Evolutionary conservation across 2,329 filamentous ascomycete species (phyloP), one percentile per base, ranked within the genome.

Genomic region (Neonectria magnoliae): DNA sequence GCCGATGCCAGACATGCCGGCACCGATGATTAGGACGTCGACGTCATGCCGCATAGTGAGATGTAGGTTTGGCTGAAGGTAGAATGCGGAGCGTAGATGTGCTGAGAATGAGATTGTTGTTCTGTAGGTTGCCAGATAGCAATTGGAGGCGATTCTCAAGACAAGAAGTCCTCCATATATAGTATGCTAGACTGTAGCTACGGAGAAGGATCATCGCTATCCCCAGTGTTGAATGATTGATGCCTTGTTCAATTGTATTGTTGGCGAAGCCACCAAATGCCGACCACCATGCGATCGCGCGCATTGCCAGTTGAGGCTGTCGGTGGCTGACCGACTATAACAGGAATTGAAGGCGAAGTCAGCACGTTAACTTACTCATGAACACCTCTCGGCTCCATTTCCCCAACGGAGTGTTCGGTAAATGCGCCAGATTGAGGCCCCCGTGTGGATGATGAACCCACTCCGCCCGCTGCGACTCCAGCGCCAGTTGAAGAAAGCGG

Each of bases 21-120:
- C 70, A 8, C 72, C 74, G 9, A 76, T 75, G 16, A 76, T 73
- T 9, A 76, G 62, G n/a, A 73, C 63, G 14, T 73, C 73, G 11
- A 66, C 64, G 29, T 69, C 65, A 18, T 63, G 44, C 11, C 16
- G 9, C 68, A 70, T 70, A 13, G 27, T 55, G 58, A 27, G 44
- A 36, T n/a, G 8, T 9, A 5, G 25, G 1, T n/a, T 10, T 22
- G 10, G n/a, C 10, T 18, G n/a, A 42, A 11, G n/a, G 13, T 20
- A 13, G 9, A 42, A 9, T 36, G 38, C n/a, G 13, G 5, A n/a
- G 36, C 11, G 14, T 16, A 13, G 33, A 16, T 36, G 33, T 36
- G 25, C 25, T 25, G 29, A 29, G 9, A 10, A 29, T 29, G 29
- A 10, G 29, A 1, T 10, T 29, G 29, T 7, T 8, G 29, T 29